These are phyloP conservation scores for Candida germanica DNA, from an alignment of 805 yeast genomes.

Conservation along the genomic window DNA sequence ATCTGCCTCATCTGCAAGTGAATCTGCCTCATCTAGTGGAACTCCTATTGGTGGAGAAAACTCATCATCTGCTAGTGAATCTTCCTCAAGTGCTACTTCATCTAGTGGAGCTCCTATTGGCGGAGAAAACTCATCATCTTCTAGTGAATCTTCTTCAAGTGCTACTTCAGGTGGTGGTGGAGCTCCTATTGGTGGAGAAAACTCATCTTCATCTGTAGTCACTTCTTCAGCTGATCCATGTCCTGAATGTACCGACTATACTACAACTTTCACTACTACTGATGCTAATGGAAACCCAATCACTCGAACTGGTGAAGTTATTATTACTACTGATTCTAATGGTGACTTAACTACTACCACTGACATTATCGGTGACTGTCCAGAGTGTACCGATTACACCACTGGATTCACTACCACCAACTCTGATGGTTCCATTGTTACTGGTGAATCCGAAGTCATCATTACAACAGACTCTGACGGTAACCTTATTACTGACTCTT, in stretches of 20 bases:
- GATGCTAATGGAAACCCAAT: conserved; percentile 11
- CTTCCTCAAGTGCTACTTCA: neutral
- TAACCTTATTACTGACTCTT: conserved; percentile 5
- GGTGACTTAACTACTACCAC: conserved; percentile 14
- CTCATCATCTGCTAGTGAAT: no score
- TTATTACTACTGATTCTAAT: conserved; percentile 15
- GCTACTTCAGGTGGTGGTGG: no score
- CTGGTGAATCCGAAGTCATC: conserved; percentile 14
- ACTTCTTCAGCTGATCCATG: conserved; percentile 28
- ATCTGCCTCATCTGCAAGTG: no score
- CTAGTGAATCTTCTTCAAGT: no score
- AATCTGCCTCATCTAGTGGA: neutral
- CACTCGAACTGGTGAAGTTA: conserved; percentile 16
- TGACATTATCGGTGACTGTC: conserved; percentile 3
- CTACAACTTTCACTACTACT: conserved; percentile 17
- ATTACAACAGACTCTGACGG: conserved; percentile 16
- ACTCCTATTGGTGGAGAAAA: no score
- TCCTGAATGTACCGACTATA: conserved; percentile 14
- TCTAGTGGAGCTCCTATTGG: conserved; percentile 5
- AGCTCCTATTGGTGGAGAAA: no score
- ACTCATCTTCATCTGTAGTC: no score
- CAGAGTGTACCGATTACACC: conserved; percentile 16
- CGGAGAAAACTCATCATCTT: no score
- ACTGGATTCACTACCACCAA: conserved; percentile 14
- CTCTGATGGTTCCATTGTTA: conserved; percentile 12